Evolutionary conservation across 2,329 filamentous ascomycete genomes (phyloP), one percentile per base, ranked within the genome.

Genomic region (Fusarium sp.): DNA sequence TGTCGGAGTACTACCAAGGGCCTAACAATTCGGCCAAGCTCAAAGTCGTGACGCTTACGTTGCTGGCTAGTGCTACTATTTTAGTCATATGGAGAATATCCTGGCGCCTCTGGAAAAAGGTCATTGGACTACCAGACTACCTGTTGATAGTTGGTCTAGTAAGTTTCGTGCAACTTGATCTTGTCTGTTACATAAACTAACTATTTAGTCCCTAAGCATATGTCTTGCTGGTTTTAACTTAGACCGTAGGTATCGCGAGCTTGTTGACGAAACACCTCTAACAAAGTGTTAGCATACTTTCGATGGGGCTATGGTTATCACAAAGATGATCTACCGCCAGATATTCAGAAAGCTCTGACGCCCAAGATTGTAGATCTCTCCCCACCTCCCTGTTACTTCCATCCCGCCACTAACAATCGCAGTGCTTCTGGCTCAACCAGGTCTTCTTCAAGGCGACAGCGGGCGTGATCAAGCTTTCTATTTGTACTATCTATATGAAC

Each of bases 391-490:
- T 8, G 21, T 13, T 23, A 2, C 15, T 8, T 11, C 4, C 6
- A 7, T n/a, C 5, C 5, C 25, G 16, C 32, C 33, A 32, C 44
- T 61, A 6, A 64, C 7, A 23, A 8, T 38, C 0, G 1, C 37
- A 64, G 61, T 64, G 57, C 30, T 64, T 64, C 57, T 64, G 38
- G 57, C 61, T 64, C 1, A 62, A 64, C 19, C 61, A 64, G 18
- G 25, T 64, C 18, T 60, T 64, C 21, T 64, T 60, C 23, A 64
- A 64, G 9, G 54, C 61, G 3, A 32, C 44, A 2, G 61, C 61
- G 0, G 38, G 57, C 4, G 12, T 52, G 2, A 33, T 64, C 3
- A 64, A 64, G n/a, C 61, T 62, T 6, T 64, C 61, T 0, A 64
- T 64, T 6, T 64, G 57, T 23, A 52, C 44, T 0, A 62, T 64